Conservation (phyloP, 179 eudicot species). For the Monotropa hypopitys region DNA sequence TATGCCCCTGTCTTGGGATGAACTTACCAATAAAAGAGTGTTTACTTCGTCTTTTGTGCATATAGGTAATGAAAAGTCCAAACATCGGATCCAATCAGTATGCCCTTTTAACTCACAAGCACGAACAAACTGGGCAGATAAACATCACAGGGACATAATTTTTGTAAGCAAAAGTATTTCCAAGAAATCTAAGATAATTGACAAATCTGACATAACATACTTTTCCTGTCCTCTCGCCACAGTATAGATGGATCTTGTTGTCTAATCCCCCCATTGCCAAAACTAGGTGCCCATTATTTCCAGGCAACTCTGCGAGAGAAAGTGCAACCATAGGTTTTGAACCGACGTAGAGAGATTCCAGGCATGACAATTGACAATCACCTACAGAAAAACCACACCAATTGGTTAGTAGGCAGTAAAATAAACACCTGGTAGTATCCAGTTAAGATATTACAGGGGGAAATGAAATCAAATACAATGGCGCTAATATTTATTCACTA, state of each 20-base stretch:
- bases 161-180: background rate
- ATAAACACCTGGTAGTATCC: too few species aligned
- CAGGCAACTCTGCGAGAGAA: slow-evolving; percentile 69
- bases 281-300: slow-evolving; percentile 38
- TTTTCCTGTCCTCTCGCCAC: slow-evolving; percentile 69
- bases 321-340: slow-evolving; percentile 82
- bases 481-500: background rate
- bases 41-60: slow-evolving; percentile 29
- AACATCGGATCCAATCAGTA: slow-evolving; percentile 87
- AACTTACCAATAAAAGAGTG: slow-evolving; percentile 65
- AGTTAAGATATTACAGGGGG: background rate
- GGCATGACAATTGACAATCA: slow-evolving; percentile 52
- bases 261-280: slow-evolving; percentile 91
- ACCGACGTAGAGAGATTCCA: slow-evolving; percentile 53
- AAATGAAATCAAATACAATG: background rate
- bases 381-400: slow-evolving; percentile 31
- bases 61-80: slow-evolving; percentile 80
- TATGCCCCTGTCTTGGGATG: slow-evolving; percentile 93
- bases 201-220: slow-evolving; percentile 24
- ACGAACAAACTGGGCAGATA: slow-evolving; percentile 47
- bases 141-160: slow-evolving; percentile 5
- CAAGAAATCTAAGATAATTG: background rate
- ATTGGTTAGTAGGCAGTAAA: slow-evolving; percentile 1
- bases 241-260: slow-evolving; percentile 80
- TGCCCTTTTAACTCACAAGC: slow-evolving; percentile 93